A percentile compares a stretch with the other conserved stretches of the same genome.
Evolutionary conservation across 2,329 filamentous ascomycete genomes (phyloP).

Genomic region (Ciborinia camelliae): DNA sequence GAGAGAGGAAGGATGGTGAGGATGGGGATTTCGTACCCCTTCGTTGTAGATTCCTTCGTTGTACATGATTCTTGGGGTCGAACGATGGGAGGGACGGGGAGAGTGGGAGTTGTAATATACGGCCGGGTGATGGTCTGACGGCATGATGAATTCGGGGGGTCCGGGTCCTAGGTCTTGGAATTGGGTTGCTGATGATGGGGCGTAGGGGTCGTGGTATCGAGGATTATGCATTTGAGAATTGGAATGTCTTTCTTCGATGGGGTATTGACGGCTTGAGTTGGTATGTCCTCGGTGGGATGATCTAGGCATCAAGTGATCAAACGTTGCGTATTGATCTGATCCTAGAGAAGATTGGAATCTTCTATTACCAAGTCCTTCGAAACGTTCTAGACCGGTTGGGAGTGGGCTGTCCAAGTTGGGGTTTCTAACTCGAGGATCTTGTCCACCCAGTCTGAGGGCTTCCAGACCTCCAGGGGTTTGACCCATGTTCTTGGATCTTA

Average conservation of each 20-base stretch:
- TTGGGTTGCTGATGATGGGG: background rate
- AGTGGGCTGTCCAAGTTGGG: background rate
- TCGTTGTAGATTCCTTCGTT: conserved; percentile 13
- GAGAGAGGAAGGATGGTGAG: background rate
- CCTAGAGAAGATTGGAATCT: background rate
- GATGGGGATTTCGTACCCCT: background rate
- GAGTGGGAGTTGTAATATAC: background rate
- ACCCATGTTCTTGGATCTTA: background rate
- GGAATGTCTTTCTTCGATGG: background rate
- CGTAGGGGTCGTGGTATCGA: background rate
- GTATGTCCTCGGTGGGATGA: background rate
- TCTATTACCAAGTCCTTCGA: background rate
- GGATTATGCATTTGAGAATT: background rate
- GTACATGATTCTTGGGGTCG: conserved; percentile 8
- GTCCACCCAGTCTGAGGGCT: conserved; percentile 1
- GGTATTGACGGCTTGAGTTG: background rate
- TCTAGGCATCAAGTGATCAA: background rate
- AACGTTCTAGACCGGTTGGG: background rate
- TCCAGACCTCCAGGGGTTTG: conserved; percentile 2
- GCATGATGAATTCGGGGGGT: background rate
- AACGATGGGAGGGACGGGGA: background rate
- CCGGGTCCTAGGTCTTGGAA: conserved; percentile 10
- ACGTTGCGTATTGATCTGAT: background rate
- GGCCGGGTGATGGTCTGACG: background rate
- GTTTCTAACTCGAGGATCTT: background rate